A percentile compares a stretch with the other conserved stretches of the same genome.
Conservation (phyloP, 2,329 filamentous ascomycete species). For the Coleophoma cylindrospora region DNA sequence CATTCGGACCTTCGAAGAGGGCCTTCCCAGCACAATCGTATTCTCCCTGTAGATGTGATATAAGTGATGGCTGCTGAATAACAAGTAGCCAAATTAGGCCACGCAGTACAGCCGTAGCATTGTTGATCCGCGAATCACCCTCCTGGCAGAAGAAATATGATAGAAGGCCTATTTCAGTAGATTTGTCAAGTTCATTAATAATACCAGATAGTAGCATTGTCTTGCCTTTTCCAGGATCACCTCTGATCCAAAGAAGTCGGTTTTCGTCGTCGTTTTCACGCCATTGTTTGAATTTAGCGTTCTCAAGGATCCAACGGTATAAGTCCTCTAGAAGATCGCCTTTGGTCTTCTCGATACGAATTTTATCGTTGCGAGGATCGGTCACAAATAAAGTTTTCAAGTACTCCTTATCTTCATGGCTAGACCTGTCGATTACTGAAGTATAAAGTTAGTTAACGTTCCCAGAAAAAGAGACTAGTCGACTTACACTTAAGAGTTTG, state of each 20-base stretch:
- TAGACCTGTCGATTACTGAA: too few species aligned
- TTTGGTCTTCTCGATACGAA: constrained; percentile 23
- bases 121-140: constrained; percentile 30
- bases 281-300: too few species aligned
- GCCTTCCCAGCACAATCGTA: constrained; percentile 28
- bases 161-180: too few species aligned
- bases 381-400: constrained; percentile 21
- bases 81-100: constrained; percentile 36
- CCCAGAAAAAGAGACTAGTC: too few species aligned
- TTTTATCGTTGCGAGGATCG: constrained; percentile 29
- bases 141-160: constrained; percentile 36
- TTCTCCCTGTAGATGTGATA: constrained; percentile 28
- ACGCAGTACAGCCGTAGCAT: constrained; percentile 32
- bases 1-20: constrained; percentile 35
- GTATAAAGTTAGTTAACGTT: too few species aligned
- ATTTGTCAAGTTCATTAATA: too few species aligned
- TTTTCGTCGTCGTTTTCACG: too few species aligned
- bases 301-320: too few species aligned
- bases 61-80: constrained; percentile 25
- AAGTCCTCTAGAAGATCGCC: too few species aligned
- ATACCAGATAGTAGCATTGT: too few species aligned
- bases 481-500: too few species aligned
- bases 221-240: constrained; percentile 21
- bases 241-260: constrained; percentile 20
- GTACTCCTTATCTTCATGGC: constrained; percentile 5